Evolutionary conservation across 2,329 filamentous ascomycete genomes (phyloP).

Genomic region (Aspergillus caelatus): DNA sequence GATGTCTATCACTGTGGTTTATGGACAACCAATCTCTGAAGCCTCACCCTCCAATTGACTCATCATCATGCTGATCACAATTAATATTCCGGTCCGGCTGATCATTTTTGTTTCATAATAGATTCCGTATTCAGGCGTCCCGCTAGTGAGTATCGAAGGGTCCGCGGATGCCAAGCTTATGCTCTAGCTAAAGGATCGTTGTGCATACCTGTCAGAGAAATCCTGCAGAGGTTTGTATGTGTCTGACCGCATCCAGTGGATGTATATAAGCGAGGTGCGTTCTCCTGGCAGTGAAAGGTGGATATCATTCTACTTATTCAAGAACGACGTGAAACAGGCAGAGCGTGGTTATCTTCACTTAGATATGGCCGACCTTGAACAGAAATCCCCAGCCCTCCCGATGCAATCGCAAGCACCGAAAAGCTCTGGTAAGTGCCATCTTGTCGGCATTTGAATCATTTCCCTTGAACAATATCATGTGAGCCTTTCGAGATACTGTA

Average conservation of each 20-base stretch:
- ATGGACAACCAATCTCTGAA: background rate
- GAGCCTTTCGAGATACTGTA: background rate
- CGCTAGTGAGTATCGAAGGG: too few relatives aligned
- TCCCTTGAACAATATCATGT: background rate
- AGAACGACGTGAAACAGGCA: background rate
- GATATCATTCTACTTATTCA: background rate
- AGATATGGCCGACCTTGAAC: background rate
- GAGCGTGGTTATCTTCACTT: background rate
- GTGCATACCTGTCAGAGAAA: background rate
- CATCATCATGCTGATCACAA: background rate
- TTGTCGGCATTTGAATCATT: background rate
- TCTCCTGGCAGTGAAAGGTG: fast-evolving
- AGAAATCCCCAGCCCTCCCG: background rate
- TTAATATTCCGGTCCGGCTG: background rate
- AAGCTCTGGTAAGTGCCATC: too few relatives aligned
- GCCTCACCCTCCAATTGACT: background rate
- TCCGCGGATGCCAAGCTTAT: background rate
- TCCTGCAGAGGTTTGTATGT: background rate
- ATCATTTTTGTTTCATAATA: too few relatives aligned
- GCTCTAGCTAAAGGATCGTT: background rate
- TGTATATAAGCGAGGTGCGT: too few relatives aligned
- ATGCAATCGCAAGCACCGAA: too few relatives aligned
- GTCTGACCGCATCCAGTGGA: too few relatives aligned
- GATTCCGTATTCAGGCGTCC: too few relatives aligned
- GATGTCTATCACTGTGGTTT: too few relatives aligned